Percentiles rank a stretch among this genome's conserved stretches.
Conservation (phyloP, 495 filamentous ascomycete genomes). For the Neurospora sp. region DNA sequence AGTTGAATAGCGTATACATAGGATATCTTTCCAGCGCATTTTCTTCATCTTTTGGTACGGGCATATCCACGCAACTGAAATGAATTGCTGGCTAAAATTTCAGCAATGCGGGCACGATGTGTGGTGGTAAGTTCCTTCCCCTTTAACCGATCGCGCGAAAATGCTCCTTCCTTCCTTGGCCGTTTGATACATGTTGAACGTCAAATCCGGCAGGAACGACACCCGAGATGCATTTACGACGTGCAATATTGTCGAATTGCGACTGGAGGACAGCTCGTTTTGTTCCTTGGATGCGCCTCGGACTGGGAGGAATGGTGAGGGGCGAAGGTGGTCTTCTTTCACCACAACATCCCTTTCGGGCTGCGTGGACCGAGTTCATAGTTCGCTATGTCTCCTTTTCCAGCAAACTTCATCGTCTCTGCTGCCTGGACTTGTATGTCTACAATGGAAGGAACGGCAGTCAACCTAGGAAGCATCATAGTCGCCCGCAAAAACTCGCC, state of each 20-base stretch:
- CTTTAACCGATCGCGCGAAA: background rate
- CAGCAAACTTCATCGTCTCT: background rate
- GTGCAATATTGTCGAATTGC: background rate
- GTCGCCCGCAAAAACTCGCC: constrained; percentile 7
- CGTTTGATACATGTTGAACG: background rate
- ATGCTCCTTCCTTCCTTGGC: background rate
- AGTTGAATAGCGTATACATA: background rate
- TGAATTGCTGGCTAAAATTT: background rate
- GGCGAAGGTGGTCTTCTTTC: background rate
- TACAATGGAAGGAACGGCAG: constrained; percentile 7
- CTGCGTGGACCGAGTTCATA: background rate
- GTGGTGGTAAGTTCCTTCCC: background rate
- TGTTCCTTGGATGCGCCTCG: background rate
- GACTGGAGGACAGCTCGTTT: background rate
- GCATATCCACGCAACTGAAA: background rate
- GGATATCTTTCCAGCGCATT: background rate
- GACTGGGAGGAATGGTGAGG: background rate
- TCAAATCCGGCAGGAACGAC: background rate
- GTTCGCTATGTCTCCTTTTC: background rate
- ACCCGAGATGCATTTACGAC: background rate
- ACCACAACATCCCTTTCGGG: background rate
- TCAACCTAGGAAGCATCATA: constrained; percentile 15
- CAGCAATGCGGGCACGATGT: background rate
- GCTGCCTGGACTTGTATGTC: background rate
- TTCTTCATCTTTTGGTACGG: background rate